Evolutionary conservation across 495 filamentous ascomycete genomes (phyloP).

Genomic region (Xylaria scruposa): DNA sequence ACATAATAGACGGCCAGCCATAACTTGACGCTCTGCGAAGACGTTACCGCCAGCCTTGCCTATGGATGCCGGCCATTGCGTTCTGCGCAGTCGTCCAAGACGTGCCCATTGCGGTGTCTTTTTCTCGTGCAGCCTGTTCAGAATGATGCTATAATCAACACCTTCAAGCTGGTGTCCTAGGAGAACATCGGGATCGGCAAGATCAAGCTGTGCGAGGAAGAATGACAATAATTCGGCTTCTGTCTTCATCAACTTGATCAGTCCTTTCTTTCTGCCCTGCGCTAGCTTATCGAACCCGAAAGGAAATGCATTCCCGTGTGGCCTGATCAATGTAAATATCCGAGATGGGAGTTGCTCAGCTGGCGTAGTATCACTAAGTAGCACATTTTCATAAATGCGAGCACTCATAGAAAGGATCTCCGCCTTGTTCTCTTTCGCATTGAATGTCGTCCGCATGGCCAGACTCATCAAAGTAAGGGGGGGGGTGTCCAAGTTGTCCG

Average conservation of each 20-base stretch:
- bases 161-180: conserved; percentile 97
- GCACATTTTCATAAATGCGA: conserved; percentile 89
- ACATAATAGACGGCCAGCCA: conserved; percentile 88
- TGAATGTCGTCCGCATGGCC: conserved; percentile 84
- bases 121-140: conserved; percentile 86
- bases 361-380: conserved; percentile 83
- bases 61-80: conserved; percentile 86
- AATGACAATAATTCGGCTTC: conserved; percentile 83
- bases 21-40: conserved; percentile 88
- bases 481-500: conserved; percentile 79
- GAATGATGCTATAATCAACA: conserved; percentile 89
- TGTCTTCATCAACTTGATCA: conserved; percentile 77
- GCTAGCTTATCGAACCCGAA: conserved; percentile 81
- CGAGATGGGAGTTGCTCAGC: conserved; percentile 87
- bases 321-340: conserved; percentile 90
- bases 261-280: conserved; percentile 65
- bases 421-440: conserved; percentile 93
- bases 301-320: conserved; percentile 75
- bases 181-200: conserved; percentile 89
- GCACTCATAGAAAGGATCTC: conserved; percentile 91
- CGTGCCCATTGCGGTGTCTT: conserved; percentile 93
- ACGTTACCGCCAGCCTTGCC: conserved; percentile 86
- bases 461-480: conserved; percentile 94
- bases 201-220: conserved; percentile 86
- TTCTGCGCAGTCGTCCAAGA: conserved; percentile 82